phyloP scores from a whole-genome alignment of 2,329 filamentous ascomycete species.

The Fusarium lyarnte region DNA sequence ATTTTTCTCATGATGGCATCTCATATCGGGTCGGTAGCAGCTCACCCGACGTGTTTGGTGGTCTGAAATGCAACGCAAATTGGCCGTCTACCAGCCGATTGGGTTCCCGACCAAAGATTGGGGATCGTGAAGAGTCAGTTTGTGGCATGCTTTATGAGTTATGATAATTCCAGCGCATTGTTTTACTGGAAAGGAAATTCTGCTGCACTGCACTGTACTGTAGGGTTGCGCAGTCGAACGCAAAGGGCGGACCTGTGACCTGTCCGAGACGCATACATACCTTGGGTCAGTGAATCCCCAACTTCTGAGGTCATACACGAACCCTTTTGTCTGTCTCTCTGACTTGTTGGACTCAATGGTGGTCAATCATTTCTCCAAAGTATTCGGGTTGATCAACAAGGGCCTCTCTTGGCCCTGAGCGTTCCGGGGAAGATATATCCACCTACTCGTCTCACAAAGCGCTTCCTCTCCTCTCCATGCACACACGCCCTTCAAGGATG shows the following conservation, averaged over 20 bases:
- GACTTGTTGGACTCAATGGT: background rate
- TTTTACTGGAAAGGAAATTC: background rate
- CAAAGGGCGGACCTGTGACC: background rate
- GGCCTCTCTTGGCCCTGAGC: conserved; percentile 10
- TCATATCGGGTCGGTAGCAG: conserved; percentile 3
- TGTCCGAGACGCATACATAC: conserved; percentile 23
- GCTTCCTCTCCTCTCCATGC: background rate
- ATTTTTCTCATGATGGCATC: conserved; percentile 12
- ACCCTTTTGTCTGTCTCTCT: background rate
- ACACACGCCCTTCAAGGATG: conserved; percentile 22
- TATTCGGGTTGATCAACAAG: conserved; percentile 26
- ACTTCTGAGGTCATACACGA: conserved; percentile 5
- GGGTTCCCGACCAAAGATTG: conserved; percentile 21
- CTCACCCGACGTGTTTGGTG: conserved; percentile 29
- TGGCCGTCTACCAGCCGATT: conserved; percentile 35
- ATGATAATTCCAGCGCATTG: conserved; percentile 10
- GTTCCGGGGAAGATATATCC: conserved; percentile 17
- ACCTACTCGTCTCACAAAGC: conserved; percentile 2
- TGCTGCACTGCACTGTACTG: background rate
- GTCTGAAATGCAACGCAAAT: conserved; percentile 26
- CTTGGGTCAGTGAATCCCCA: conserved; percentile 27
- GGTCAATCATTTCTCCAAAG: conserved; percentile 1
- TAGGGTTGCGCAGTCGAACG: conserved; percentile 1
- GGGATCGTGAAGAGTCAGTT: conserved; percentile 3
- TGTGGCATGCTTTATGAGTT: conserved; percentile 33